Conservation (phyloP, 345 rosid genomes). For the Eucalyptus brandiana region DNA sequence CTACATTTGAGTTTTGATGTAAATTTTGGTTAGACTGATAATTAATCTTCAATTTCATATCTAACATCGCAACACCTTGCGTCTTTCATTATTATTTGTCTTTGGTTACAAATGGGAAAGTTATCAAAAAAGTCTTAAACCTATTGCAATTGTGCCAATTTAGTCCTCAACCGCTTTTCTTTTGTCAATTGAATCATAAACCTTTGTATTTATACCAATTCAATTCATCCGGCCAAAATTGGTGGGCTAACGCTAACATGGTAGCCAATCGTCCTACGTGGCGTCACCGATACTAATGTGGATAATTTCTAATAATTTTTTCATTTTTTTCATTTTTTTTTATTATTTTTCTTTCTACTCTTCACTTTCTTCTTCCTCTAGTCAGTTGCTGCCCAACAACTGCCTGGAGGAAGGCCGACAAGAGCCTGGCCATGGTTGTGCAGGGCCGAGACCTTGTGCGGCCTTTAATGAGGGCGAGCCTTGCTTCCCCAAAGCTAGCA, state of each 20-base stretch:
- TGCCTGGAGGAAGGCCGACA: rapidly evolving
- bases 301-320: too few species aligned
- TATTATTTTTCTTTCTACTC: too few species aligned
- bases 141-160: rapidly evolving
- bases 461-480: too few species aligned
- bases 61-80: background rate
- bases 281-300: rapidly evolving
- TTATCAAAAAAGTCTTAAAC: rapidly evolving
- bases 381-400: rapidly evolving
- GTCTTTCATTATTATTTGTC: background rate
- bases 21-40: background rate
- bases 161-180: rapidly evolving
- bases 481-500: too few species aligned
- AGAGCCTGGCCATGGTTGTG: too few species aligned
- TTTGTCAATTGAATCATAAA: too few species aligned
- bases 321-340: too few species aligned
- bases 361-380: too few species aligned
- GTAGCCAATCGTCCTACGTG: rapidly evolving
- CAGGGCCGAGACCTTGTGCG: rapidly evolving
- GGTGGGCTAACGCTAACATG: too few species aligned
- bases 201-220: rapidly evolving
- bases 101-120: background rate
- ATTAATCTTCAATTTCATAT: background rate
- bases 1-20: background rate
- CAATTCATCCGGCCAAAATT: too few species aligned